A percentile compares a stretch with the other conserved stretches of the same genome.
phyloP scores from a whole-genome alignment of 441 rosid species.

The Hura crepitans region DNA sequence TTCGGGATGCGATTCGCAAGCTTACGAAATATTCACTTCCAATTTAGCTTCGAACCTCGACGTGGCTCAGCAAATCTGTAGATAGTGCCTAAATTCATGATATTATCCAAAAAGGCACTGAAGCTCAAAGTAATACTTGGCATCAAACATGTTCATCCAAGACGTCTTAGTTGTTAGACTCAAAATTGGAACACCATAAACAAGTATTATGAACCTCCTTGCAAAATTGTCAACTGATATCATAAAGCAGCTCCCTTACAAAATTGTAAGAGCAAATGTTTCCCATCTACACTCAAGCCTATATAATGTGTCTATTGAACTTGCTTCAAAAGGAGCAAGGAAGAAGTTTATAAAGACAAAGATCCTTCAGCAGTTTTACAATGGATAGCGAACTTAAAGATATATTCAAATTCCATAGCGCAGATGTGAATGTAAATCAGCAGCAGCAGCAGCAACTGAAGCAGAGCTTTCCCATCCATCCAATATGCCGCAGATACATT shows the following conservation, averaged over 20 bases:
- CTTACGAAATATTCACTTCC: too few relatives aligned
- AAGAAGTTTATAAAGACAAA: neutral
- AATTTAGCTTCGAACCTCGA: too few relatives aligned
- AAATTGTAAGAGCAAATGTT: slow-evolving; percentile 1
- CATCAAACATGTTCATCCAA: too few relatives aligned
- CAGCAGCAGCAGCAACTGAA: neutral
- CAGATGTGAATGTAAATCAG: neutral
- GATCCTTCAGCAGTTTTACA: neutral
- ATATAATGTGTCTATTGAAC: neutral
- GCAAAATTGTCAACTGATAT: neutral
- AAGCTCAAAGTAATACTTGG: too few relatives aligned
- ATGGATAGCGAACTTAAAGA: neutral
- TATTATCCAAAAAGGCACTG: too few relatives aligned
- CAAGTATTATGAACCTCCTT: too few relatives aligned
- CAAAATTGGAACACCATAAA: too few relatives aligned
- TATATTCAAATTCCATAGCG: neutral
- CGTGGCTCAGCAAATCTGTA: too few relatives aligned
- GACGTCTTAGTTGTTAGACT: too few relatives aligned
- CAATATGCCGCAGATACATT: neutral
- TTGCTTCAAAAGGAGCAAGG: neutral
- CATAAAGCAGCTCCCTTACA: neutral
- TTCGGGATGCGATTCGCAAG: too few relatives aligned
- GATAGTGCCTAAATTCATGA: too few relatives aligned
- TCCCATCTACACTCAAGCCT: neutral
- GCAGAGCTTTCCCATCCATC: neutral